phyloP scores from a whole-genome alignment of 176 grass and related monocot species.

The Ampelocalamus luodianensis region DNA sequence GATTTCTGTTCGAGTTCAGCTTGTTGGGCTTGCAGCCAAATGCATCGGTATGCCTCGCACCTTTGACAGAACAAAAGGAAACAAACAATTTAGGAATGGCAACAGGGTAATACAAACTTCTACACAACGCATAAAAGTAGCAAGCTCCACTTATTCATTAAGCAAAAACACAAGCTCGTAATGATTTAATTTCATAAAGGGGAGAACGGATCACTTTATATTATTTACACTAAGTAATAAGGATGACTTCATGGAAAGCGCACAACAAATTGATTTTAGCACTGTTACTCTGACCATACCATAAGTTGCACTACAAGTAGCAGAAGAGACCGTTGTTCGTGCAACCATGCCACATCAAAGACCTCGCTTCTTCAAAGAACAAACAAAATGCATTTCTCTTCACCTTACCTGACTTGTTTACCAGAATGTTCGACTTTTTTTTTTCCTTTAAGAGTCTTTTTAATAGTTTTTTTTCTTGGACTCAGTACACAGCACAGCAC shows the following conservation, averaged over 20 bases:
- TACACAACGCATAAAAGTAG: not conserved
- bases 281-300: not conserved
- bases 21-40: constrained; percentile 32
- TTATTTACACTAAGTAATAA: not conserved
- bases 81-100: not conserved
- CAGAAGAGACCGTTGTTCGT: not conserved
- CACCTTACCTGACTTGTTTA: not conserved
- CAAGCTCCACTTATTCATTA: not conserved
- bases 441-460: not conserved
- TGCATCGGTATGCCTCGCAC: constrained; percentile 31
- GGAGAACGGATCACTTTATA: not conserved
- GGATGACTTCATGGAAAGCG: not conserved
- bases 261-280: not conserved
- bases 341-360: not conserved
- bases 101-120: not conserved
- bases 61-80: constrained; percentile 36
- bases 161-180: not conserved
- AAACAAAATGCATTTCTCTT: not conserved
- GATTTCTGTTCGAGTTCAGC: constrained; percentile 21
- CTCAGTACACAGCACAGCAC: not conserved
- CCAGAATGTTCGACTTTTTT: not conserved
- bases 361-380: not conserved
- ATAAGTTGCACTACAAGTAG: not conserved
- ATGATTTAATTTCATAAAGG: not conserved
- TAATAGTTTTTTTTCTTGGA: not conserved